Base-by-base conservation (phyloP, 148 eudicot species). In the Dianthus caryophyllus region DNA sequence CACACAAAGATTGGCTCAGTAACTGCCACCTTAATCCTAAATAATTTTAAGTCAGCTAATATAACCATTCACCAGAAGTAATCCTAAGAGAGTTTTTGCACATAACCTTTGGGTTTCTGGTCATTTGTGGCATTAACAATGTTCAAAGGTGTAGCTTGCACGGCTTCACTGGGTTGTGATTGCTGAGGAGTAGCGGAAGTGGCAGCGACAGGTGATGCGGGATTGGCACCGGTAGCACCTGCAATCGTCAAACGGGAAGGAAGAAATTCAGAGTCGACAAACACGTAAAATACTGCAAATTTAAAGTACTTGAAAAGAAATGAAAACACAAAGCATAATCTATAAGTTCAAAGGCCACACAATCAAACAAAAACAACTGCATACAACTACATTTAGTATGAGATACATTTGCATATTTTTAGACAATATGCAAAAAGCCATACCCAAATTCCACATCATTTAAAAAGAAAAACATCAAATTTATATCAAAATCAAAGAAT, bases 71-170 rank as follows among this genome's bases (percentile, higher is more conserved):
- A 24, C 53, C 4, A 17, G 21, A 49, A 11, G 1, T 54, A n/a
- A 26, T 13, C n/a, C n/a, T n/a, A n/a, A n/a, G n/a, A n/a, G n/a
- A n/a, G n/a, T n/a, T n/a, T 15, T 70, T 62, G 9, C 36, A n/a
- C n/a, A 52, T 64, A 27, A 81, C 88, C 85, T 72, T 64, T 67
- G 27, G 61, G 21, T 70, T 71, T 70, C 52, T 64, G 72, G 41
- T 64, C 77, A 67, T 72, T 58, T 43, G 26, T 48, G 53, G 69
- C n/a, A 69, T 31, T 73, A 13, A 50, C 31, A 48, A 26, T 61
- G 58, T 68, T 66, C 30, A 38, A 43, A 29, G 70, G 15, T 44
- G 55, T 16, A 58, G 49, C 51, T 30, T 52, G 78, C 38, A 69
- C 6, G 55, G 66, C 18, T 20, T 75, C 74, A 22, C 56, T 67